Evolutionary conservation across 208 protist genomes (phyloP).

Genomic region (Crithidia fasciculata): DNA sequence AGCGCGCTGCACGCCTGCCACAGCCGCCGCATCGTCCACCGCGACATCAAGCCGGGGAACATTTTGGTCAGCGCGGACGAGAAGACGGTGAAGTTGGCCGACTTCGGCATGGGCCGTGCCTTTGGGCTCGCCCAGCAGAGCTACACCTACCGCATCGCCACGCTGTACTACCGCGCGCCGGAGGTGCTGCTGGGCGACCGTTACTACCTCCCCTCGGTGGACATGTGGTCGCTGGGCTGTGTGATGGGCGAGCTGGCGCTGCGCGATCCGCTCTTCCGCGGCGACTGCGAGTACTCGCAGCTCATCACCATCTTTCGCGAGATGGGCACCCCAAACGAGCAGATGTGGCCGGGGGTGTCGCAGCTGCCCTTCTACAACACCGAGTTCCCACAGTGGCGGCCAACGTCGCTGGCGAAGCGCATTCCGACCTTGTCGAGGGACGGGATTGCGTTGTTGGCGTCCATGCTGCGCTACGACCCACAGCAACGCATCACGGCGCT

Average conservation of each 20-base stretch:
- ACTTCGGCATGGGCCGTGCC: slow-evolving; percentile 91
- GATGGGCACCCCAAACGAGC: slow-evolving; percentile 94
- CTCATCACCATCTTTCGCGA: slow-evolving; percentile 90
- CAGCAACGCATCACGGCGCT: slow-evolving; percentile 70
- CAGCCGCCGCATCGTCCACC: slow-evolving; percentile 86
- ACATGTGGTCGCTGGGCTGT: slow-evolving; percentile 95
- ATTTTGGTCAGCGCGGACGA: slow-evolving; percentile 83
- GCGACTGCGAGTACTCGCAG: slow-evolving; percentile 90
- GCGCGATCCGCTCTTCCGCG: slow-evolving; percentile 79
- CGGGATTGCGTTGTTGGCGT: slow-evolving; percentile 65
- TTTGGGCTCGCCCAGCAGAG: slow-evolving; percentile 86
- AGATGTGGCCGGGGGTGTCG: slow-evolving; percentile 74
- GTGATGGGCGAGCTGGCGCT: slow-evolving; percentile 95
- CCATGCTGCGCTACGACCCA: slow-evolving; percentile 76
- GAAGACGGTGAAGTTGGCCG: slow-evolving; percentile 84
- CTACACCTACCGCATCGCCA: slow-evolving; percentile 93
- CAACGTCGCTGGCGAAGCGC: slow-evolving; percentile 37
- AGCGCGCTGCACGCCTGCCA: slow-evolving; percentile 87
- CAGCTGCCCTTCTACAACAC: slow-evolving; percentile 74
- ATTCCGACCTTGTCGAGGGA: slow-evolving; percentile 65
- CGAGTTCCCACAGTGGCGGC: slow-evolving; percentile 63
- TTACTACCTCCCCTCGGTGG: slow-evolving; percentile 89
- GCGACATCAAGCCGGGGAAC: slow-evolving; percentile 93
- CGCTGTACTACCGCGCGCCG: slow-evolving; percentile 95
- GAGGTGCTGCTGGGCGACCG: slow-evolving; percentile 92